Conservation (phyloP, 768 basidiomycete genomes). For the Tricholoma sp. region DNA sequence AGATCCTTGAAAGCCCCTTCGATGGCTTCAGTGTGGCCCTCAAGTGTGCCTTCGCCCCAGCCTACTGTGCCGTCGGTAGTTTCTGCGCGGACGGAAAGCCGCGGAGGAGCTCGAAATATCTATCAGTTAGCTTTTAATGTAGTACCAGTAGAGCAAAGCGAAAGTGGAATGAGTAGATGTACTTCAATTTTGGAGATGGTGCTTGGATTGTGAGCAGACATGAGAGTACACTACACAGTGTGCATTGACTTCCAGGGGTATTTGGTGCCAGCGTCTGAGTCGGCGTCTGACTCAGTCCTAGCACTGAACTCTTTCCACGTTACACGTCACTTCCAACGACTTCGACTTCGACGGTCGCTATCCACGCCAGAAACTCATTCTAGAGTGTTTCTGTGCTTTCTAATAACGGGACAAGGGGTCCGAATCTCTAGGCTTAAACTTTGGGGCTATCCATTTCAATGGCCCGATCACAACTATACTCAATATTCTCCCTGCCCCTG, state of each 20-base stretch:
- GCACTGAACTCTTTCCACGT: conserved; percentile 8
- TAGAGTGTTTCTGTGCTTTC: neutral
- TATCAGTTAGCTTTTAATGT: too few relatives aligned
- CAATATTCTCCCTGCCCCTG: conserved; percentile 22
- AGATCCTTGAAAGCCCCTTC: conserved; percentile 63
- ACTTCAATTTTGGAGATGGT: conserved; percentile 24
- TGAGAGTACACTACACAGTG: too few relatives aligned
- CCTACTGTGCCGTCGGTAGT: conserved; percentile 59
- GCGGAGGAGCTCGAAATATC: conserved; percentile 64
- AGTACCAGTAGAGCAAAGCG: too few relatives aligned
- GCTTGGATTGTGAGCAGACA: conserved; percentile 7
- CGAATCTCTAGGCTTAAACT: neutral
- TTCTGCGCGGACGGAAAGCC: conserved; percentile 70
- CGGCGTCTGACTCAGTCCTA: too few relatives aligned
- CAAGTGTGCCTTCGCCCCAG: conserved; percentile 73
- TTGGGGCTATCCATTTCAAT: neutral
- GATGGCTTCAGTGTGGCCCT: conserved; percentile 70
- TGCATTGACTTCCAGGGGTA: too few relatives aligned
- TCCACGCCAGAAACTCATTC: neutral
- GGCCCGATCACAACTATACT: conserved; percentile 6
- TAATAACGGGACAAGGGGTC: neutral
- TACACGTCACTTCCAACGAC: conserved; percentile 7
- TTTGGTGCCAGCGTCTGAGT: too few relatives aligned
- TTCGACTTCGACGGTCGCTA: neutral
- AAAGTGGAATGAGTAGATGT: neutral